Base-by-base conservation (phyloP, 805 yeast species). In the Ogataea ramenticola region DNA sequence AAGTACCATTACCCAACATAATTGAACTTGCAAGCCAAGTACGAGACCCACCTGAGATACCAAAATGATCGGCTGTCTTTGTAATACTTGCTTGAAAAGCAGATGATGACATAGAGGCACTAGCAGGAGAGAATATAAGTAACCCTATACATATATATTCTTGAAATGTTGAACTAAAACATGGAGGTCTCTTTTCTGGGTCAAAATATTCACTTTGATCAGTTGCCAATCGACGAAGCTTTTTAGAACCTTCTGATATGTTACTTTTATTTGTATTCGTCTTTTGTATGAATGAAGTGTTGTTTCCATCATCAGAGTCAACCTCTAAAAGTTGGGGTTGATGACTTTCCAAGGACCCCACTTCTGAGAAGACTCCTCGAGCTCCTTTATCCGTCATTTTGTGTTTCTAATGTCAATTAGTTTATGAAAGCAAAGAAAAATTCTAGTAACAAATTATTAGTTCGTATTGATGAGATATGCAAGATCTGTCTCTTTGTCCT, bases 21-120 rank as follows among this genome's bases (percentile, higher is more conserved):
- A 70, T 66, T 16, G 72, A 56, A 8, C 70, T 58, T 10, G 67
- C 61, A 15, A 66, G 57, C 78, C 78, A 72, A 2, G 74, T 66
- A 17, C 73, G 50, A 24, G 56, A 47, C 29, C 75, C 74, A 39
- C 74, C 76, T 10, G 52, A 41, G 8, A 67, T 57, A 20, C 53
- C 45, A 44, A 71, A 72, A 32, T 61, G 54, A 11, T 56, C 53
- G 8, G 68, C 64, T 1, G 68, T 58, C 15, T 56, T 53, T 14
- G 64, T 56, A 20, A 72, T 52, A 27, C 71, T 60, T 3, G 68
- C 53, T 43, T 64, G 70, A 45, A 61, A 62, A 19, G 64, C 54
- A 4, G 71, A 66, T 2, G 60, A 53, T 14, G 68, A 57, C 47
- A 70, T 61, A 9, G 67, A 54, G 10, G 70, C 60, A 32, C 72